phyloP scores from a whole-genome alignment of 768 basidiomycete genomes.

The Panaeolus cyanescens region DNA sequence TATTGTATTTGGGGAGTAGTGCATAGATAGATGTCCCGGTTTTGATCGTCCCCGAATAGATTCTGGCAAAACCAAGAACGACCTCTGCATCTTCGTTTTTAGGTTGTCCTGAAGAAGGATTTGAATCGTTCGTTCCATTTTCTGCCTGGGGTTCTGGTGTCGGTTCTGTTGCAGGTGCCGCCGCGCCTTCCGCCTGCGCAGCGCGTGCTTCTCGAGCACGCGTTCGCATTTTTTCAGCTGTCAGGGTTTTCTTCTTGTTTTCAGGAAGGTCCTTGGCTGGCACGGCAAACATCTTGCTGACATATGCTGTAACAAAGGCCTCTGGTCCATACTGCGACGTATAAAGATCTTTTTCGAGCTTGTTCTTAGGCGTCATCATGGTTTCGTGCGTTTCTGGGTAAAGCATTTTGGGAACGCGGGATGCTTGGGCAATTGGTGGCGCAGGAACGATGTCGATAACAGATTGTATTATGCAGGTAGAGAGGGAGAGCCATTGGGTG shows the following conservation, averaged over 20 bases:
- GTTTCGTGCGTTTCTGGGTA: slow-evolving; percentile 75
- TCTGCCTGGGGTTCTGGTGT: slow-evolving; percentile 13
- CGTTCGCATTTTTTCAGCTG: slow-evolving; percentile 81
- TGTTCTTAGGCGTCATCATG: slow-evolving; percentile 65
- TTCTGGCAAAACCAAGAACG: slow-evolving; percentile 88
- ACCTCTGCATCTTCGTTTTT: slow-evolving; percentile 52
- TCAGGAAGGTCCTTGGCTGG: slow-evolving; percentile 81
- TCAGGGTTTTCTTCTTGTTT: slow-evolving; percentile 73
- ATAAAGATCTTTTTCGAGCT: slow-evolving; percentile 84
- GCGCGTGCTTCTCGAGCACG: slow-evolving; percentile 58
- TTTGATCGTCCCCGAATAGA: slow-evolving; percentile 87
- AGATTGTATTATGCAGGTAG: slow-evolving; percentile 89
- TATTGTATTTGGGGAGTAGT: slow-evolving; percentile 86
- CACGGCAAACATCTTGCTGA: slow-evolving; percentile 99
- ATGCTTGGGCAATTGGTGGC: slow-evolving; percentile 78
- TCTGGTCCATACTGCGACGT: slow-evolving; percentile 58
- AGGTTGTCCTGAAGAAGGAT: slow-evolving; percentile 20
- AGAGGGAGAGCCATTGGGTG: slow-evolving; percentile 94
- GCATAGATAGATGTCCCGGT: slow-evolving; percentile 66
- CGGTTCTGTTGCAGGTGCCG: slow-evolving; percentile 5
- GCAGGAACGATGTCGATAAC: slow-evolving; percentile 94
- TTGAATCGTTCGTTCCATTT: slow-evolving; percentile 11
- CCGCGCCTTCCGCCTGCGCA: slow-evolving; percentile 21
- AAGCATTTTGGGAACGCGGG: slow-evolving; percentile 88
- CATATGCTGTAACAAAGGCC: slow-evolving; percentile 78